Evolutionary conservation across 2,329 filamentous ascomycete species (phyloP).

Genomic region (Aspergillus proliferans): DNA sequence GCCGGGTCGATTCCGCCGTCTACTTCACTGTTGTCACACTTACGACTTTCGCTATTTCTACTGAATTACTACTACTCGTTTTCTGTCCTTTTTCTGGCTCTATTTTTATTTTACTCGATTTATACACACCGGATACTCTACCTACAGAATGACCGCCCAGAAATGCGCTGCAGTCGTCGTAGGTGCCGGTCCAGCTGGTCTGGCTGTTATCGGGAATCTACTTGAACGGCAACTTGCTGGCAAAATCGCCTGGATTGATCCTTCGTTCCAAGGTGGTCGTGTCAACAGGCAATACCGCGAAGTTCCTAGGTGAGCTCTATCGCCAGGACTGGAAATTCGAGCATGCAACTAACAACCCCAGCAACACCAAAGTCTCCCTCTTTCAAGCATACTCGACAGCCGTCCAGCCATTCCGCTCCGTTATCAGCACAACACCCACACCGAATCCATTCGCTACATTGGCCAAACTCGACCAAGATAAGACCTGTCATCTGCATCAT

Average conservation of each 20-base stretch:
- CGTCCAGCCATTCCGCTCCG: conserved; percentile 47
- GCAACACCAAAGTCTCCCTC: conserved; percentile 56
- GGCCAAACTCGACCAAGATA: conserved; percentile 49
- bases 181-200: conserved; percentile 54
- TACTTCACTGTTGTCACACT: not conserved
- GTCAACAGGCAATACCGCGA: conserved; percentile 53
- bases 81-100: not conserved
- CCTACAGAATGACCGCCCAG: conserved; percentile 20
- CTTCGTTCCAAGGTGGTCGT: conserved; percentile 49
- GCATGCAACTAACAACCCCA: conserved; percentile 13
- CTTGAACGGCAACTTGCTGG: conserved; percentile 46
- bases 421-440: conserved; percentile 43
- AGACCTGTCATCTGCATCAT: conserved; percentile 52
- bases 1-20: not conserved
- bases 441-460: conserved; percentile 53
- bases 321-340: not conserved
- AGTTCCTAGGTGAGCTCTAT: conserved; percentile 46
- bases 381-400: conserved; percentile 54
- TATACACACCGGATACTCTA: not conserved
- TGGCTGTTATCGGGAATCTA: conserved; percentile 57
- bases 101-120: not conserved
- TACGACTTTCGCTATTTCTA: not conserved
- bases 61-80: not conserved
- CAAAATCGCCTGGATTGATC: conserved; percentile 56
- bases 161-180: conserved; percentile 52